phyloP scores from a whole-genome alignment of 2,329 filamentous ascomycete genomes.

The Paramyrothecium sp. region DNA sequence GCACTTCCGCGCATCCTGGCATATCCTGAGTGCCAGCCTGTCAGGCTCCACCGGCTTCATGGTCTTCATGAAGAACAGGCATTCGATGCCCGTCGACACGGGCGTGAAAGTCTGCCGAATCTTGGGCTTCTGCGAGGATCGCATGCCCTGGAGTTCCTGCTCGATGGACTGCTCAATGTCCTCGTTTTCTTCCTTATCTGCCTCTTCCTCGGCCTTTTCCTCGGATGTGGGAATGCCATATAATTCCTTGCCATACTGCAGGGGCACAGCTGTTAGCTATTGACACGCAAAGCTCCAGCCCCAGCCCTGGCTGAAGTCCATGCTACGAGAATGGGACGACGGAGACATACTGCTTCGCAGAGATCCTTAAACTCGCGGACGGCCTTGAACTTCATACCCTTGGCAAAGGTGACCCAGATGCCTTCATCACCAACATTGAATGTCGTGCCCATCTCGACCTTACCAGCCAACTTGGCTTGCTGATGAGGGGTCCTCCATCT shows the following conservation, averaged over 20 bases:
- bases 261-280: conserved; percentile 6
- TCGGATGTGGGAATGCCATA: conserved; percentile 47
- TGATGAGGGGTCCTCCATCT: conserved; percentile 64
- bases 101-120: conserved; percentile 50
- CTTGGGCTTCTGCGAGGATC: conserved; percentile 35
- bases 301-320: too few relatives aligned
- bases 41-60: conserved; percentile 54
- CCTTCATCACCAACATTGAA: conserved; percentile 70
- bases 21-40: conserved; percentile 52
- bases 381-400: conserved; percentile 69
- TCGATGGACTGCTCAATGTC: conserved; percentile 74
- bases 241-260: conserved; percentile 63
- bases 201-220: conserved; percentile 26
- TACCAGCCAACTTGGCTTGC: conserved; percentile 43
- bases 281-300: background rate
- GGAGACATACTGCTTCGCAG: conserved; percentile 59
- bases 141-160: conserved; percentile 68
- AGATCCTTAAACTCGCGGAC: conserved; percentile 64
- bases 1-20: conserved; percentile 48
- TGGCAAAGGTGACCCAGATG: conserved; percentile 76
- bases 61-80: conserved; percentile 62
- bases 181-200: conserved; percentile 40
- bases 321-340: background rate
- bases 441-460: conserved; percentile 38
- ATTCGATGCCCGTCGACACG: conserved; percentile 57